These are phyloP conservation scores for Trichophyton benhamiae DNA, from an alignment of 2,329 filamentous ascomycete genomes.

Conservation along the genomic window DNA sequence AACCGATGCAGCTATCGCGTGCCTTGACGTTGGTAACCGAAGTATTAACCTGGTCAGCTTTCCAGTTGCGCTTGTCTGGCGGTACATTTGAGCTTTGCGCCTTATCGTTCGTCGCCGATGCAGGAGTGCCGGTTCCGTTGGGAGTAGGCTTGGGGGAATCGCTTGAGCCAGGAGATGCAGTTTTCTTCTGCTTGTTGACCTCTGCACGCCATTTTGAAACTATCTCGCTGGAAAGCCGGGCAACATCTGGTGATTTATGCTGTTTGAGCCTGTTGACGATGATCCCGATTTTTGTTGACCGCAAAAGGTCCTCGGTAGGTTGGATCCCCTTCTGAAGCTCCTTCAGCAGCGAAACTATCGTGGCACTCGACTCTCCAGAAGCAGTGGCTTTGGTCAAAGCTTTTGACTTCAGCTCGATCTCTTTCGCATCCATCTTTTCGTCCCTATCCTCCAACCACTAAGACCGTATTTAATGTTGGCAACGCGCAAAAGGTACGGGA, in stretches of 20 bases:
- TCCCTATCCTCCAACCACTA: background rate
- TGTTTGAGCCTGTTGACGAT: conserved; percentile 74
- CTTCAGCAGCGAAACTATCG: conserved; percentile 61
- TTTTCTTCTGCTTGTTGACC: conserved; percentile 40
- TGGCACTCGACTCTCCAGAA: conserved; percentile 60
- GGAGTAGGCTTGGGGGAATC: conserved; percentile 35
- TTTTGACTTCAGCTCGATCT: conserved; percentile 65
- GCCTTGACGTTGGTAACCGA: conserved; percentile 60
- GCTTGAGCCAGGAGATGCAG: conserved; percentile 30
- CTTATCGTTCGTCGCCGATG: conserved; percentile 31
- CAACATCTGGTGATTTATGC: conserved; percentile 63
- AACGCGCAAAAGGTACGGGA: background rate
- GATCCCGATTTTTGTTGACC: conserved; percentile 83
- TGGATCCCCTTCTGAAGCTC: conserved; percentile 67
- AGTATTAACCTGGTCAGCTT: conserved; percentile 66
- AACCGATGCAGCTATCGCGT: conserved; percentile 74
- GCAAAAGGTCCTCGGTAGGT: conserved; percentile 78
- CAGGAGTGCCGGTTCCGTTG: conserved; percentile 45
- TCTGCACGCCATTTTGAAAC: conserved; percentile 54
- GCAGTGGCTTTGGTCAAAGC: conserved; percentile 66
- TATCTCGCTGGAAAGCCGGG: conserved; percentile 63
- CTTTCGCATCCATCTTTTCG: conserved; percentile 60
- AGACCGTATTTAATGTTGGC: background rate
- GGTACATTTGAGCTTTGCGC: conserved; percentile 44
- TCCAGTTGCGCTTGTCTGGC: conserved; percentile 68